Conservation (phyloP, 1,139 yeast genomes). For the Saccharomycopsis hybrid region DNA sequence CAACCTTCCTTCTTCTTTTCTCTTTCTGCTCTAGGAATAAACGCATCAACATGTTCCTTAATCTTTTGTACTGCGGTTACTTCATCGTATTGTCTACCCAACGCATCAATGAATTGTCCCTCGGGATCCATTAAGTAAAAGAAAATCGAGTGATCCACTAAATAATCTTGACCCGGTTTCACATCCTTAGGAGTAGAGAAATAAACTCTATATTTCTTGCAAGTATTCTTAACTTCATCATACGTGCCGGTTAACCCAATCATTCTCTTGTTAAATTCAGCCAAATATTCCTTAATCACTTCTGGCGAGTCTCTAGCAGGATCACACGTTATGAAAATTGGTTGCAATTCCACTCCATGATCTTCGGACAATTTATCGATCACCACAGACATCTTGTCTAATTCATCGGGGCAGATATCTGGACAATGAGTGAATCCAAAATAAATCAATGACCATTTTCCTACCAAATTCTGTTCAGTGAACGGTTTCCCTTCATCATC, state of each 20-base stretch:
- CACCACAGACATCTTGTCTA: conserved; percentile 83
- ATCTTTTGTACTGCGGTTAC: conserved; percentile 75
- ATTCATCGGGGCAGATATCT: conserved; percentile 95
- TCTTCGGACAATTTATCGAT: conserved; percentile 53
- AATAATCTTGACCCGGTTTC: conserved; percentile 91
- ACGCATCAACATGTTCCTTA: conserved; percentile 68
- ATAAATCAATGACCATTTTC: conserved; percentile 73
- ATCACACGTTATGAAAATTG: conserved; percentile 91
- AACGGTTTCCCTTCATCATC: conserved; percentile 69
- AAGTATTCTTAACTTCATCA: conserved; percentile 72
- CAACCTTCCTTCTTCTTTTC: conserved; percentile 50
- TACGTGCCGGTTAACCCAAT: conserved; percentile 89
- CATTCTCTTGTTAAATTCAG: conserved; percentile 83
- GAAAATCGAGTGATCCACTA: conserved; percentile 95
- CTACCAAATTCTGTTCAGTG: conserved; percentile 69
- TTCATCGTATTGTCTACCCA: conserved; percentile 86
- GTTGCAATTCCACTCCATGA: conserved; percentile 60
- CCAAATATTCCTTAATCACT: conserved; percentile 66
- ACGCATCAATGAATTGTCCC: conserved; percentile 88
- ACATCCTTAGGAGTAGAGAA: conserved; percentile 93
- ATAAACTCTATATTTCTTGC: conserved; percentile 87
- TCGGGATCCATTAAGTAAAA: conserved; percentile 96
- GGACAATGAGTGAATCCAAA: conserved; percentile 98
- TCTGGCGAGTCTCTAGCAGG: conserved; percentile 91
- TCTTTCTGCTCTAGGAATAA: conserved; percentile 61